Evolutionary conservation across 768 basidiomycete species (phyloP).

Genomic region (Multifurca ochricompacta): DNA sequence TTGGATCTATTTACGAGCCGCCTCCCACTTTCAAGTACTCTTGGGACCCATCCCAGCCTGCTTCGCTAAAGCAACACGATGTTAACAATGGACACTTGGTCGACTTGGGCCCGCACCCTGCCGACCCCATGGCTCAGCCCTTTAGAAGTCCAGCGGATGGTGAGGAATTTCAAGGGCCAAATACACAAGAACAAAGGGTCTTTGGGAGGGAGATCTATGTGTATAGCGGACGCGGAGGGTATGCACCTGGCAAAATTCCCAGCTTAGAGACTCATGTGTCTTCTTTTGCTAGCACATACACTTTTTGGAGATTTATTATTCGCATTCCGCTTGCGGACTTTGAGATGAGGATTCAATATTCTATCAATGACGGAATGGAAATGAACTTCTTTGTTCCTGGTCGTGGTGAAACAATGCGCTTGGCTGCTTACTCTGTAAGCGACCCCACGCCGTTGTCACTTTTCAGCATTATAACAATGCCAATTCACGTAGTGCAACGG

Average conservation of each 20-base stretch:
- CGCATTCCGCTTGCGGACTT: constrained; percentile 62
- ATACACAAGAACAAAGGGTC: constrained; percentile 36
- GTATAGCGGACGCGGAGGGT: constrained; percentile 51
- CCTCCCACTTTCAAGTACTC: constrained; percentile 60
- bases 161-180: constrained; percentile 19
- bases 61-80: constrained; percentile 12
- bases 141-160: constrained; percentile 1
- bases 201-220: constrained; percentile 69
- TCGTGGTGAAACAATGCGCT: constrained; percentile 74
- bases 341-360: constrained; percentile 76
- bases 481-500: constrained; percentile 61
- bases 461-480: not conserved
- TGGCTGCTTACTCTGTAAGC: constrained; percentile 80
- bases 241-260: not conserved
- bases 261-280: not conserved
- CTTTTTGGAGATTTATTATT: constrained; percentile 92
- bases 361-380: constrained; percentile 70
- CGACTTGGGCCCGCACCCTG: constrained; percentile 65
- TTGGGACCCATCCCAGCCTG: constrained; percentile 56
- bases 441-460: not conserved
- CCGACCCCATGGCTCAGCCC: constrained; percentile 54
- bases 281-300: constrained; percentile 52
- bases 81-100: constrained; percentile 31
- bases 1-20: constrained; percentile 71
- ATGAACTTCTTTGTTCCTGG: constrained; percentile 83